Conservation (phyloP, 2,329 filamentous ascomycete genomes). For the Beauveria sp. region DNA sequence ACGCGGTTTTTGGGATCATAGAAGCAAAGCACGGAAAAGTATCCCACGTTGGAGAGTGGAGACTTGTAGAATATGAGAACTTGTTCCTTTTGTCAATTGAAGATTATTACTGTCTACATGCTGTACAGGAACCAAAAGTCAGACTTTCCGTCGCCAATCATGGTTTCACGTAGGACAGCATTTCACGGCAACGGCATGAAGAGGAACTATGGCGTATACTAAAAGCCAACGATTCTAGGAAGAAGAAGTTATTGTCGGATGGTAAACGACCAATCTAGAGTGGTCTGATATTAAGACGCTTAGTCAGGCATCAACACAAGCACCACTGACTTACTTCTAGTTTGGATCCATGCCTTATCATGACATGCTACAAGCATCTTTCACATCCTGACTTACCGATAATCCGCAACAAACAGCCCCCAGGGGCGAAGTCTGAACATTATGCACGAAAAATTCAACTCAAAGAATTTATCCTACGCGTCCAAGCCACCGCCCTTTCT, state of each 20-base stretch:
- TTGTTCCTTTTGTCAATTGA: slow-evolving; percentile 28
- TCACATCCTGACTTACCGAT: not conserved
- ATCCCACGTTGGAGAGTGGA: slow-evolving; percentile 15
- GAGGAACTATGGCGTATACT: too few species aligned
- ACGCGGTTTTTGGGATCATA: slow-evolving; percentile 16
- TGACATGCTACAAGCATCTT: not conserved
- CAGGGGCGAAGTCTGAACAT: not conserved
- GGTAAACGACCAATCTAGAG: not conserved
- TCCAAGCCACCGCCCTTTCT: slow-evolving; percentile 47
- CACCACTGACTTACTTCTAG: not conserved
- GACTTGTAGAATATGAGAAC: slow-evolving; percentile 35
- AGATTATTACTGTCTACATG: slow-evolving; percentile 18
- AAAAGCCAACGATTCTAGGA: too few species aligned
- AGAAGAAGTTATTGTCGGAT: not conserved
- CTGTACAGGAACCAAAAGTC: not conserved
- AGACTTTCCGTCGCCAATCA: not conserved
- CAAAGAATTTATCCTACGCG: slow-evolving; percentile 58
- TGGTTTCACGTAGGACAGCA: not conserved
- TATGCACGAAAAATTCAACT: slow-evolving; percentile 49
- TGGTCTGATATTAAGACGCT: not conserved
- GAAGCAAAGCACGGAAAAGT: slow-evolving; percentile 13
- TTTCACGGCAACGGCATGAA: not conserved
- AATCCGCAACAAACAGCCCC: not conserved
- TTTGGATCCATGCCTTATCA: not conserved
- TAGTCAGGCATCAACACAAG: not conserved